These are phyloP conservation scores for Acanthamoeba culbertsoni DNA, from an alignment of 208 protist genomes.

Conservation along the genomic window DNA sequence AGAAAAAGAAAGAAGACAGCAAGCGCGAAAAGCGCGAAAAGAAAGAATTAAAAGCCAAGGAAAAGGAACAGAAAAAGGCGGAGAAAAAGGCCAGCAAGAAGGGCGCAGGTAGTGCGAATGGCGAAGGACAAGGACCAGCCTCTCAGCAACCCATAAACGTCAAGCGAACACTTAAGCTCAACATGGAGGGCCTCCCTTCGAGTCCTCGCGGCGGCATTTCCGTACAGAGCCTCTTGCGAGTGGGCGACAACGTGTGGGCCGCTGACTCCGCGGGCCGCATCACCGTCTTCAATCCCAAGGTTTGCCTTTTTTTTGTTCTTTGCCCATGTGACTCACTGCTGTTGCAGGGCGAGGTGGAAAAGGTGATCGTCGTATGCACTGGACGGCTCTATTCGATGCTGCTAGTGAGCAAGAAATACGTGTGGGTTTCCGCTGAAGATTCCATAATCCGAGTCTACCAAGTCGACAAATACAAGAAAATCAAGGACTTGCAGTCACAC, in stretches of 20 bases:
- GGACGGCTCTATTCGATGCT: background rate
- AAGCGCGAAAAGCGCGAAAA: background rate
- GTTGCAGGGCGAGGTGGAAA: background rate
- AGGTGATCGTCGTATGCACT: background rate
- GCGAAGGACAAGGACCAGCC: background rate
- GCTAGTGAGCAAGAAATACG: background rate
- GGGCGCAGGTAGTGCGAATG: background rate
- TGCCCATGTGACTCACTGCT: background rate
- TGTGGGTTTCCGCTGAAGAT: background rate
- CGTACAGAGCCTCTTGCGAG: background rate
- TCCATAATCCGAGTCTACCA: background rate
- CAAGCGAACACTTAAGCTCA: background rate
- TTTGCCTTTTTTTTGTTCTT: too few species aligned
- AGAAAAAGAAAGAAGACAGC: background rate
- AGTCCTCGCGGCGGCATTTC: background rate
- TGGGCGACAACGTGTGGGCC: background rate
- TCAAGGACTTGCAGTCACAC: background rate
- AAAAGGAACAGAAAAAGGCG: background rate
- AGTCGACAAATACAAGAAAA: background rate
- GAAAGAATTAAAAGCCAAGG: background rate
- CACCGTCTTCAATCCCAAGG: background rate
- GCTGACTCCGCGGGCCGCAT: background rate
- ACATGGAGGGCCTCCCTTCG: background rate
- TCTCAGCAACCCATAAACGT: background rate
- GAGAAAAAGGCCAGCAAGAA: background rate